Evolutionary conservation across 495 filamentous ascomycete species (phyloP), one percentile per base, ranked within the genome.

Genomic region (Lepidopterella palustris): DNA sequence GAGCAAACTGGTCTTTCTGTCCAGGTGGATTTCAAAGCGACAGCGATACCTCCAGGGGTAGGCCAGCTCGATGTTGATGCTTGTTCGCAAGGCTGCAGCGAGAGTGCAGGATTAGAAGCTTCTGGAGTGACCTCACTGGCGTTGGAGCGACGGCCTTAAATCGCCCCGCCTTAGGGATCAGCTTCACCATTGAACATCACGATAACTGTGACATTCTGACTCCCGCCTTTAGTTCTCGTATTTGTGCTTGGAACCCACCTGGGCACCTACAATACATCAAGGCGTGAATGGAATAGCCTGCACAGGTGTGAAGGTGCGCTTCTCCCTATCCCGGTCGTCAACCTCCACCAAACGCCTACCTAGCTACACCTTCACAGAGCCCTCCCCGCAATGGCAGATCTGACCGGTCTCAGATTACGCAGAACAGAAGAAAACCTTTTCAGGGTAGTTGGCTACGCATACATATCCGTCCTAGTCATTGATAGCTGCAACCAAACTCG

Each of bases 341-440:
- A 42, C 35, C 31, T 15, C 31, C 31, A 6, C 31, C 35, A 11
- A 42, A 25, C 47, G 47, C 25, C 47, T 11, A 25, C 9, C 45
- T 24, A 13, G n/a, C n/a, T n/a, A n/a, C n/a, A n/a, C n/a, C n/a
- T n/a, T n/a, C n/a, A n/a, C n/a, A n/a, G n/a, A n/a, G n/a, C n/a
- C 21, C 47, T 24, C 53, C 48, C 8, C 13, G 28, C 26, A 32
- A 67, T 67, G 64, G 64, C 64, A 67, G 54, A 45, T 27, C n/a
- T 56, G 28, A 35, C 35, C n/a, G 58, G 54, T 26, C 52, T 67
- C 21, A 51, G 23, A 25, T 42, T 67, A 10, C 54, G 8, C 31
- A 20, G 5, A 10, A 15, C 60, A 42, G 64, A 67, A 55, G 27
- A 45, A 5, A 58, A 29, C 26, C n/a, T 67, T 28, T 52, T 67